phyloP scores from a whole-genome alignment of 2,329 filamentous ascomycete species.

The Cladophialophora immunda region DNA sequence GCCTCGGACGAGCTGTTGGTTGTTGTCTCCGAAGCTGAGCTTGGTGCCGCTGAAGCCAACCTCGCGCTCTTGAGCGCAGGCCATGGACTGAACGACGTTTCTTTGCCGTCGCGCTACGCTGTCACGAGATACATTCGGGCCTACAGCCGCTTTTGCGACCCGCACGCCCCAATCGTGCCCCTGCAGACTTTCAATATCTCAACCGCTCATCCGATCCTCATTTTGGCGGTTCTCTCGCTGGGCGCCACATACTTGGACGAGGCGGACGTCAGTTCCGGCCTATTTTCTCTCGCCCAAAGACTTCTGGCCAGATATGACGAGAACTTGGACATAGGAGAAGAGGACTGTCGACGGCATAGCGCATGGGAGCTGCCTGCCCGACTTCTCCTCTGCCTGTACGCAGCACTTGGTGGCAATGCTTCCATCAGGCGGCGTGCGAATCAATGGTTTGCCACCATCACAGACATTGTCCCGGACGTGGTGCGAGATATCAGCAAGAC shows the following conservation, averaged over 20 bases:
- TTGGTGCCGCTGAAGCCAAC: background rate
- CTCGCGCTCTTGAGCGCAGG: background rate
- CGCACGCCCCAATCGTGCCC: conserved; percentile 1
- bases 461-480: background rate
- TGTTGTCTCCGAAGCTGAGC: conserved; percentile 1
- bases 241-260: background rate
- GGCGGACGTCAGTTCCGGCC: background rate
- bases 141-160: background rate
- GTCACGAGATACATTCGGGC: background rate
- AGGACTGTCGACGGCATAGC: background rate
- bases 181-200: background rate
- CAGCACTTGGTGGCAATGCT: background rate
- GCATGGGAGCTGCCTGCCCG: background rate
- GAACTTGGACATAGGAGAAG: background rate
- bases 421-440: background rate
- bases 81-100: background rate
- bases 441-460: background rate
- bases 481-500: background rate
- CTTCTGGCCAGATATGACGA: background rate
- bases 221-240: background rate
- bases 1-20: background rate
- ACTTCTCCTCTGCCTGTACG: background rate
- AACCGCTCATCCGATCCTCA: background rate
- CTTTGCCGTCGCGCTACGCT: conserved; percentile 1
- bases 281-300: background rate